phyloP scores from a whole-genome alignment of 129 eudicot genomes.

The Chrysanthemum seticuspe region DNA sequence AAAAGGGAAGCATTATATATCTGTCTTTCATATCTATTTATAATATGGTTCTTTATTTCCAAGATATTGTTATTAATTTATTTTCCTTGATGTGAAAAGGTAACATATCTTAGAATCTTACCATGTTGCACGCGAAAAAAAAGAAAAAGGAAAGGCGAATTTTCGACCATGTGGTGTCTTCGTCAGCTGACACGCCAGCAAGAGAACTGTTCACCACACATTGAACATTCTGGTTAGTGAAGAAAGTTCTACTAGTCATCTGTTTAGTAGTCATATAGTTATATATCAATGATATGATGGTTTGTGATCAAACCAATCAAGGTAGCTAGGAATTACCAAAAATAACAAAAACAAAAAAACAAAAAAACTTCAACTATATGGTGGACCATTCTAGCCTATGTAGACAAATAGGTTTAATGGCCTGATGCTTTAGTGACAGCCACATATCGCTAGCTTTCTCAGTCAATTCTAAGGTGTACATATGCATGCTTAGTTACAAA shows the following conservation, averaged over 20 bases:
- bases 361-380: constrained; percentile 17
- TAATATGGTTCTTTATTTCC: constrained; percentile 2
- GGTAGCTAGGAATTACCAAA: constrained; percentile 15
- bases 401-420: constrained; percentile 27
- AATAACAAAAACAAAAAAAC: not conserved
- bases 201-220: constrained; percentile 37
- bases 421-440: constrained; percentile 36
- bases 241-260: constrained; percentile 26
- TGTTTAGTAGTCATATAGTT: constrained; percentile 32
- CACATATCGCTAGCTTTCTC: constrained; percentile 33
- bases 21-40: constrained; percentile 6
- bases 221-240: constrained; percentile 33
- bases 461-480: constrained; percentile 27
- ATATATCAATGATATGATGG: constrained; percentile 22
- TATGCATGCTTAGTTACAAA: constrained; percentile 32
- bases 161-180: constrained; percentile 53
- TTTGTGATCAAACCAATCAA: constrained; percentile 32
- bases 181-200: constrained; percentile 40
- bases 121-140: constrained; percentile 62
- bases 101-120: constrained; percentile 45
- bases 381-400: constrained; percentile 40
- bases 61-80: constrained; percentile 15
- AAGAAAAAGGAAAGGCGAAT: constrained; percentile 65
- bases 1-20: constrained; percentile 22
- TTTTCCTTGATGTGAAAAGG: constrained; percentile 26